Conservation (phyloP, 768 basidiomycete species). For the Termitomyces sp. region DNA sequence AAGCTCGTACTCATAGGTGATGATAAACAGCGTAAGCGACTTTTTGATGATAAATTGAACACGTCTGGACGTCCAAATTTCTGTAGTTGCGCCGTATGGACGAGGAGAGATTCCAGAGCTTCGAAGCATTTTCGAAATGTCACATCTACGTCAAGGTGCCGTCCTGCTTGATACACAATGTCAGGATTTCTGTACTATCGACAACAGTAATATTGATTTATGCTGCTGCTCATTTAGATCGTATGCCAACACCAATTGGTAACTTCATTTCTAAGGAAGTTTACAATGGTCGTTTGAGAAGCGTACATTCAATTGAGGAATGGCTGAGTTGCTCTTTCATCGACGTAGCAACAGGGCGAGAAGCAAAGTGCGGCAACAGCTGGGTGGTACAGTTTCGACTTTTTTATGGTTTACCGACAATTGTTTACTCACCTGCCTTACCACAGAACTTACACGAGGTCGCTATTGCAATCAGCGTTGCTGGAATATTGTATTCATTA, state of each 20-base stretch:
- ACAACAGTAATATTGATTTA: background rate
- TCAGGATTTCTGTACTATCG: constrained; percentile 21
- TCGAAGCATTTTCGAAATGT: constrained; percentile 57
- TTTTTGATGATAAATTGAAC: background rate
- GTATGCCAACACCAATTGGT: constrained; percentile 64
- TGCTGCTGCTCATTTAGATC: constrained; percentile 26
- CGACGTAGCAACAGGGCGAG: constrained; percentile 33
- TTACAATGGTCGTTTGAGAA: constrained; percentile 47
- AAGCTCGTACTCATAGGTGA: constrained; percentile 51
- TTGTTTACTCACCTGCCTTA: background rate
- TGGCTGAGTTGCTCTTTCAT: constrained; percentile 51
- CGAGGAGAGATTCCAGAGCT: constrained; percentile 43
- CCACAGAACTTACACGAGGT: constrained; percentile 51
- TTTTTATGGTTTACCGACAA: background rate
- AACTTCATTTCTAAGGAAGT: constrained; percentile 54
- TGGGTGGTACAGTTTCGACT: constrained; percentile 26
- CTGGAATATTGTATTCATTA: constrained; percentile 28
- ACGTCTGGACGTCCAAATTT: background rate
- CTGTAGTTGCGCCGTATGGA: constrained; percentile 61
- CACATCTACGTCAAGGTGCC: constrained; percentile 35
- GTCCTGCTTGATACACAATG: constrained; percentile 60
- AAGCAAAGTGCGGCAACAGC: constrained; percentile 25
- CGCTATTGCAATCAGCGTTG: constrained; percentile 30
- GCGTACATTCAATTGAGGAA: constrained; percentile 30
- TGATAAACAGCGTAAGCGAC: constrained; percentile 41